A percentile compares a stretch with the other conserved stretches of the same genome.
These are phyloP conservation scores for Kingdonia uniflora DNA, from an alignment of 164 flowering plant genomes.

Conservation along the genomic window DNA sequence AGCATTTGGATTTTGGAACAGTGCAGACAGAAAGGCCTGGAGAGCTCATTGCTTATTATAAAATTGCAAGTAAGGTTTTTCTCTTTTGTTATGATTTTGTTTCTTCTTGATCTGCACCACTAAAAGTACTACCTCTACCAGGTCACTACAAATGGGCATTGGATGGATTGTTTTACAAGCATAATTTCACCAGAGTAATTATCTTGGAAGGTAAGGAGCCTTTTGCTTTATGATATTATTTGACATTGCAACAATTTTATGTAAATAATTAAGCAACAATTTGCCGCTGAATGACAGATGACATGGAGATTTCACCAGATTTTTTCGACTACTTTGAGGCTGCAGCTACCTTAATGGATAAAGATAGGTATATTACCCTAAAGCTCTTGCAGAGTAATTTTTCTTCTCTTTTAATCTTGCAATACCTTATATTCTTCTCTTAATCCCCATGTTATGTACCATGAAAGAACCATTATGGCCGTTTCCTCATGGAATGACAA, in stretches of 20 bases:
- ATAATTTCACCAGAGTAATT: slow-evolving; percentile 72
- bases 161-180: slow-evolving; percentile 74
- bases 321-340: slow-evolving; percentile 95
- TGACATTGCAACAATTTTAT: neutral
- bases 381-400: neutral
- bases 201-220: slow-evolving; percentile 77
- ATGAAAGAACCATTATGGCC: slow-evolving; percentile 85
- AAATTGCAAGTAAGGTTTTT: slow-evolving; percentile 72
- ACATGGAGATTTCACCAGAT: slow-evolving; percentile 95
- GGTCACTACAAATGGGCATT: slow-evolving; percentile 98
- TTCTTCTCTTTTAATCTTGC: neutral
- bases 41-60: slow-evolving; percentile 91
- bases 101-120: slow-evolving; percentile 6
- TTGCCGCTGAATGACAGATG: slow-evolving; percentile 49
- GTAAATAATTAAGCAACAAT: slow-evolving; percentile 1
- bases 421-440: neutral
- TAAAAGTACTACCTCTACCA: slow-evolving; percentile 15
- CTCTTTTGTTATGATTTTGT: slow-evolving; percentile 1
- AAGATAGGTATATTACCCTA: slow-evolving; percentile 55
- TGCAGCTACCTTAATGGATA: slow-evolving; percentile 70
- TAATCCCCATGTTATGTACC: slow-evolving; percentile 8
- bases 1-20: slow-evolving; percentile 79
- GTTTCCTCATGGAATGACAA: slow-evolving; percentile 99
- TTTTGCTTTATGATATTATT: slow-evolving; percentile 3
- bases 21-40: slow-evolving; percentile 84